Evolutionary conservation across 805 yeast species (phyloP).

Genomic region (Zygosaccharomyces bisporus): DNA sequence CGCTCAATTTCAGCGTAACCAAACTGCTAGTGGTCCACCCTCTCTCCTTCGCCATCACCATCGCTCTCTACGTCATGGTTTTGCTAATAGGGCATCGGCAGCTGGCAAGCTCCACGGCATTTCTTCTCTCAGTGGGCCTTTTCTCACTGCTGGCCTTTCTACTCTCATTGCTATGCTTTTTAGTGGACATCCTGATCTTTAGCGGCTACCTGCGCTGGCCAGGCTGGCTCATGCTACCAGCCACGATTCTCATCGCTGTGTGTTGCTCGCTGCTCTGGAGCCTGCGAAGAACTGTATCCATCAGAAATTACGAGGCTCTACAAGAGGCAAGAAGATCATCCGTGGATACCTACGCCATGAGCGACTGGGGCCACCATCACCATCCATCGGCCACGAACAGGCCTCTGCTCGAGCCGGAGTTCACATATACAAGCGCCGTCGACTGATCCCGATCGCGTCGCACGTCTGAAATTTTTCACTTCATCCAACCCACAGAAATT

Average conservation of each 20-base stretch:
- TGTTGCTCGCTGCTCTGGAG: slow-evolving; percentile 66
- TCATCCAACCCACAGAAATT: slow-evolving; percentile 21
- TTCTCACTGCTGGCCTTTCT: slow-evolving; percentile 68
- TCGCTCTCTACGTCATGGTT: slow-evolving; percentile 42
- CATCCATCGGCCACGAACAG: not conserved
- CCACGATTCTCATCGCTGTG: slow-evolving; percentile 62
- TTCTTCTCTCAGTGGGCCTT: slow-evolving; percentile 49
- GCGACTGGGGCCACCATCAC: slow-evolving; percentile 5
- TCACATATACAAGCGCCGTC: slow-evolving; percentile 4
- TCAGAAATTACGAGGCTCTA: slow-evolving; percentile 22
- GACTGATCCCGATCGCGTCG: slow-evolving; percentile 6
- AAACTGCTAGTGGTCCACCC: slow-evolving; percentile 64
- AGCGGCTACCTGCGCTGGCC: slow-evolving; percentile 71
- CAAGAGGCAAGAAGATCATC: slow-evolving; percentile 11
- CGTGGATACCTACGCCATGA: slow-evolving; percentile 18
- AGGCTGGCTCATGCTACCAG: slow-evolving; percentile 78
- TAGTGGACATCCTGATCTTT: slow-evolving; percentile 78
- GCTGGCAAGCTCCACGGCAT: slow-evolving; percentile 38
- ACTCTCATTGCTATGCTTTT: slow-evolving; percentile 64
- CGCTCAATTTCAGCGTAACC: slow-evolving; percentile 56
- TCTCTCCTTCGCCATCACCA: slow-evolving; percentile 54
- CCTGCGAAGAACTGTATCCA: slow-evolving; percentile 60
- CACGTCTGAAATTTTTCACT: slow-evolving; percentile 6
- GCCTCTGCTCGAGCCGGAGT: slow-evolving; percentile 8
- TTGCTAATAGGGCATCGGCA: slow-evolving; percentile 40